Conservation (phyloP, 148 eudicot genomes). For the Cornus suecica region DNA sequence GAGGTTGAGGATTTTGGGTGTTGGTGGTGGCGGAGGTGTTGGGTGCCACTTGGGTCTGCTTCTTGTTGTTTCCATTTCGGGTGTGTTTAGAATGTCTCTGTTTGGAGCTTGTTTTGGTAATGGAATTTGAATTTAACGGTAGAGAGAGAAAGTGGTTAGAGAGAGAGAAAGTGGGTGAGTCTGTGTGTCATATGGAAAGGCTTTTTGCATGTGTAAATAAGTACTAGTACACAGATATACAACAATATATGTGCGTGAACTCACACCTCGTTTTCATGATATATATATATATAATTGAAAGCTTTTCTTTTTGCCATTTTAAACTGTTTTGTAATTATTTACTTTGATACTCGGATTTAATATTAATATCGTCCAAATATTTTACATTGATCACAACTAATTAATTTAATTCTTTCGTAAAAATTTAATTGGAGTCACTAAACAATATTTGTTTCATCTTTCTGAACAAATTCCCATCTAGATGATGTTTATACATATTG, state of each 20-base stretch:
- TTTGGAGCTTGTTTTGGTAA: neutral
- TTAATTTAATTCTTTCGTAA: too few relatives aligned
- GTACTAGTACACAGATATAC: neutral
- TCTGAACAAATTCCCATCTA: too few relatives aligned
- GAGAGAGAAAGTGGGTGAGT: neutral
- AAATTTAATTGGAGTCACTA: too few relatives aligned
- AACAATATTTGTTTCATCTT: too few relatives aligned
- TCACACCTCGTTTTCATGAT: neutral
- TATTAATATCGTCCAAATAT: too few relatives aligned
- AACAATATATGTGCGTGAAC: neutral
- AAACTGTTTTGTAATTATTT: too few relatives aligned
- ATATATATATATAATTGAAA: too few relatives aligned
- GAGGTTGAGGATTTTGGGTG: conserved; percentile 63
- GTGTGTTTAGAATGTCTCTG: neutral
- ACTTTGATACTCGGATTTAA: too few relatives aligned
- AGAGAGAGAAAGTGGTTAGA: conserved; percentile 18
- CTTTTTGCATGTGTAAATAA: too few relatives aligned
- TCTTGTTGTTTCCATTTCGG: conserved; percentile 18
- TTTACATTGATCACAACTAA: too few relatives aligned
- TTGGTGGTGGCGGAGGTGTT: conserved; percentile 62
- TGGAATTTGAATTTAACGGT: neutral
- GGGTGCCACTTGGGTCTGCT: conserved; percentile 59
- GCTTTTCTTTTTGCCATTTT: too few relatives aligned
- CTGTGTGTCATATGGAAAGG: neutral
- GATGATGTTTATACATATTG: too few relatives aligned